Evolutionary conservation across 768 basidiomycete genomes (phyloP).

Genomic region (Coprinopsis strossmayeri): DNA sequence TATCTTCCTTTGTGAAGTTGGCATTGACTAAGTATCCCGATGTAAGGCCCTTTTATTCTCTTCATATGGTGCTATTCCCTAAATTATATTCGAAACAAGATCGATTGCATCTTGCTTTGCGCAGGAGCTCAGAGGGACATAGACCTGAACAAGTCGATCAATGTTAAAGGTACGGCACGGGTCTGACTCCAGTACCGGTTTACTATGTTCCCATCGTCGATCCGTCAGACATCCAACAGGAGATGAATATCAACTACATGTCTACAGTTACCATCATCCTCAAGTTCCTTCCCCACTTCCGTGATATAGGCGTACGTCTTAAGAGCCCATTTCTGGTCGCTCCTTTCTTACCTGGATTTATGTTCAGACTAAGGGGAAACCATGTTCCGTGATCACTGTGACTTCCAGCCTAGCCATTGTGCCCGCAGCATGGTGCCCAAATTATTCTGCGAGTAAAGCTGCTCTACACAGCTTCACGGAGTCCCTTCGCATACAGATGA

Average conservation of each 20-base stretch:
- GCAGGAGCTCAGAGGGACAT: conserved; percentile 49
- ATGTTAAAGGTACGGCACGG: conserved; percentile 30
- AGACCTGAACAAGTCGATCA: conserved; percentile 33
- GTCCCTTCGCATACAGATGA: conserved; percentile 36
- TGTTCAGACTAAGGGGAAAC: conserved; percentile 31
- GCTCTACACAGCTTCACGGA: conserved; percentile 42
- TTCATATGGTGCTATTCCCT: too few species aligned
- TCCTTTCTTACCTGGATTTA: background rate
- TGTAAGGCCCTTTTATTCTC: too few species aligned
- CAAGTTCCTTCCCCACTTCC: conserved; percentile 47
- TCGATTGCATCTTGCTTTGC: conserved; percentile 48
- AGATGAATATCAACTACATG: conserved; percentile 50
- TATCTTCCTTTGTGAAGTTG: conserved; percentile 35
- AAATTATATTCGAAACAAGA: too few species aligned
- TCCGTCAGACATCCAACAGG: conserved; percentile 33
- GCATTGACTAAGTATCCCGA: conserved; percentile 41
- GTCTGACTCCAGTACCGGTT: background rate
- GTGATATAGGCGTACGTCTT: conserved; percentile 41
- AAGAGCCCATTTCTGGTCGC: background rate
- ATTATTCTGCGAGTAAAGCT: conserved; percentile 47
- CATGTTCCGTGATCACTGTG: conserved; percentile 39
- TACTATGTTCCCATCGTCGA: background rate
- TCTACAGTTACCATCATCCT: conserved; percentile 42
- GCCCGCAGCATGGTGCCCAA: too few species aligned
- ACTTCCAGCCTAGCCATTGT: conserved; percentile 41